Evolutionary conservation across 2,329 filamentous ascomycete genomes (phyloP).

Genomic region (Cordyceps cicadae): DNA sequence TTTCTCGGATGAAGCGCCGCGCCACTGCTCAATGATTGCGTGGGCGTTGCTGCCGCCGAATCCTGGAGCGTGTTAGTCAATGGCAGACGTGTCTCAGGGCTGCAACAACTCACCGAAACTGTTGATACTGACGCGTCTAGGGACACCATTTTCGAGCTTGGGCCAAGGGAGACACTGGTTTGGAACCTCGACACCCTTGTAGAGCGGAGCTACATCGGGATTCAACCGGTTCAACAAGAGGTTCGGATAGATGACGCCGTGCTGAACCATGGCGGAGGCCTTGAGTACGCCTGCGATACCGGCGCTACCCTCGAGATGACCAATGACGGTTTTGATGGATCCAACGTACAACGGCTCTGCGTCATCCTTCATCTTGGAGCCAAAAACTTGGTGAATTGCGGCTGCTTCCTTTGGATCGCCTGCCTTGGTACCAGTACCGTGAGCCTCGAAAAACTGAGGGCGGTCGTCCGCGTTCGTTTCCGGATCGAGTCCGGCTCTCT

Average conservation of each 20-base stretch:
- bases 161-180: background rate
- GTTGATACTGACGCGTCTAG: conserved; percentile 27
- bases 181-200: conserved; percentile 12
- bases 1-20: too few relatives aligned
- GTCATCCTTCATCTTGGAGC: background rate
- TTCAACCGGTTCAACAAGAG: conserved; percentile 38
- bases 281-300: conserved; percentile 41
- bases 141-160: background rate
- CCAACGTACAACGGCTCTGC: conserved; percentile 25
- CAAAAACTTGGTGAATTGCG: conserved; percentile 36
- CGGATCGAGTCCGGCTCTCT: conserved; percentile 27
- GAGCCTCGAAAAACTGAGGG: conserved; percentile 35
- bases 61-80: background rate
- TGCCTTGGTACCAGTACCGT: conserved; percentile 20
- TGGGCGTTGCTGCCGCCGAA: conserved; percentile 35
- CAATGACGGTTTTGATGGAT: conserved; percentile 38
- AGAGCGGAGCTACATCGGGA: conserved; percentile 26
- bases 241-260: conserved; percentile 36
- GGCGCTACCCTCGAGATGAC: conserved; percentile 38
- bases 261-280: conserved; percentile 35
- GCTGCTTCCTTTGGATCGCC: conserved; percentile 44
- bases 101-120: conserved; percentile 25
- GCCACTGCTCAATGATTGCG: conserved; percentile 12
- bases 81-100: background rate
- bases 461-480: conserved; percentile 18